Evolutionary conservation across 371 early-diverging fungal species (phyloP), one percentile per base, ranked within the genome.

Genomic region (Phascolomyces articulosus): DNA sequence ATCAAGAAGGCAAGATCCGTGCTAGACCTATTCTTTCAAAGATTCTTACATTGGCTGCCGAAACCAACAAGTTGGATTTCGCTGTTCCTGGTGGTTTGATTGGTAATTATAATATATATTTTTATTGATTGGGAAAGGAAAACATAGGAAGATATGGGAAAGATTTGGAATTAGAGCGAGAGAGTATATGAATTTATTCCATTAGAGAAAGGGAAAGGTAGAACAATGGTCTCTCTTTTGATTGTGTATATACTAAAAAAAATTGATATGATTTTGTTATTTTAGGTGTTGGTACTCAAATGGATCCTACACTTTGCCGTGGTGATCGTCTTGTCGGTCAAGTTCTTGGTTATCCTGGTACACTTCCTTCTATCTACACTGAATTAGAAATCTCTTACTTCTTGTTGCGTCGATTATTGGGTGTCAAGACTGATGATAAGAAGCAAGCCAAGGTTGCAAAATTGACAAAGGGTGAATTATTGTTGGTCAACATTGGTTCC

Each of bases 51-150:
- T 89, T 99, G 55, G 88, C 93, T 65, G 95, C 99, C 34, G 99
- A 99, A 78, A 78, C 82, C 59, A 99, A 99, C 82, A 82, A 88
- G 61, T 85, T 99, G 53, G 85, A 96, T 74, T 96, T 97, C 83
- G 99, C 99, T 49, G 96, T 98, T 63, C 99, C 99, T 27, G 99
- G 99, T 66, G 99, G 99, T 66, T 88, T 99, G 58, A 99, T 99
- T 71, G 99, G 84, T 77, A 70, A 44, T 26, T 20, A 24, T 58
- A 7, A 23, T 21, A 28, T 40, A 10, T 34, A n/a, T 58, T 24
- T 41, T 13, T 26, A 58, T 40, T n/a, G 9, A 64, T 34, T 34
- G 34, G 34, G 2, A 34, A 11, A 2, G 34, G 9, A 34, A 0
- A 11, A 9, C 6, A 9, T 1, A 34, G 9, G 34, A 34, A 34